phyloP scores from a whole-genome alignment of 2,329 filamentous ascomycete species.

The Diaporthe destruens region DNA sequence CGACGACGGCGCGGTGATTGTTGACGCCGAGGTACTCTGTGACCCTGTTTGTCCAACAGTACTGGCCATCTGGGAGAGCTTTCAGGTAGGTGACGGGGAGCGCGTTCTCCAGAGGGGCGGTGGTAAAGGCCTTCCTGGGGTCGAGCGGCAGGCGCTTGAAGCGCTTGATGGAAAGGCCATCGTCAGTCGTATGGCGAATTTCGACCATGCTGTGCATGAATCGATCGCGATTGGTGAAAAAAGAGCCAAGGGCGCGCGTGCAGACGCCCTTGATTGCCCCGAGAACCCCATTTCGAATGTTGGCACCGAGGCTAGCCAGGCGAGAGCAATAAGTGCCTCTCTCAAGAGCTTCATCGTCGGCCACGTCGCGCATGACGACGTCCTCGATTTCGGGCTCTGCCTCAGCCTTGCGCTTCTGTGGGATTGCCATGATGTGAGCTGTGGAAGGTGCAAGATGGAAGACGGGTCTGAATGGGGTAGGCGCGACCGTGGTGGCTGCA shows the following conservation, averaged over 20 bases:
- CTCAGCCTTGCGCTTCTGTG: slow-evolving; percentile 33
- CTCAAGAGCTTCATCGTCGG: neutral
- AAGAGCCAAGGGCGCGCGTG: slow-evolving; percentile 8
- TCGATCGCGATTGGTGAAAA: slow-evolving; percentile 28
- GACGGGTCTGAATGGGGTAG: slow-evolving; percentile 1
- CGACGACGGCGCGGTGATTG: slow-evolving; percentile 25
- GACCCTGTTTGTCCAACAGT: slow-evolving; percentile 39
- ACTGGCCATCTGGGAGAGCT: slow-evolving; percentile 31
- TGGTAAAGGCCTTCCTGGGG: slow-evolving; percentile 20
- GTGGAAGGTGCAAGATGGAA: slow-evolving; percentile 16
- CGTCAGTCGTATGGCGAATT: slow-evolving; percentile 34
- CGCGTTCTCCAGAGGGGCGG: slow-evolving; percentile 35
- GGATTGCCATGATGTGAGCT: slow-evolving; percentile 27
- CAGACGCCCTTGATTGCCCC: slow-evolving; percentile 10
- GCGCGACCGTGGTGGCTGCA: slow-evolving; percentile 16
- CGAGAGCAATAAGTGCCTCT: slow-evolving; percentile 10
- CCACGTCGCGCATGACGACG: slow-evolving; percentile 35
- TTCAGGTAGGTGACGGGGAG: slow-evolving; percentile 36
- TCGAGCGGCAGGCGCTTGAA: slow-evolving; percentile 42
- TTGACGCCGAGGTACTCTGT: slow-evolving; percentile 30
- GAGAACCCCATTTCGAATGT: slow-evolving; percentile 17
- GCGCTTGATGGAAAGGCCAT: slow-evolving; percentile 42
- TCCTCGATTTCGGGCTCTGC: slow-evolving; percentile 27
- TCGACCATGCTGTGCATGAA: slow-evolving; percentile 33
- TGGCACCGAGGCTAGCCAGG: slow-evolving; percentile 27